phyloP scores from a whole-genome alignment of 208 protist genomes.

The Lotmaria passim region DNA sequence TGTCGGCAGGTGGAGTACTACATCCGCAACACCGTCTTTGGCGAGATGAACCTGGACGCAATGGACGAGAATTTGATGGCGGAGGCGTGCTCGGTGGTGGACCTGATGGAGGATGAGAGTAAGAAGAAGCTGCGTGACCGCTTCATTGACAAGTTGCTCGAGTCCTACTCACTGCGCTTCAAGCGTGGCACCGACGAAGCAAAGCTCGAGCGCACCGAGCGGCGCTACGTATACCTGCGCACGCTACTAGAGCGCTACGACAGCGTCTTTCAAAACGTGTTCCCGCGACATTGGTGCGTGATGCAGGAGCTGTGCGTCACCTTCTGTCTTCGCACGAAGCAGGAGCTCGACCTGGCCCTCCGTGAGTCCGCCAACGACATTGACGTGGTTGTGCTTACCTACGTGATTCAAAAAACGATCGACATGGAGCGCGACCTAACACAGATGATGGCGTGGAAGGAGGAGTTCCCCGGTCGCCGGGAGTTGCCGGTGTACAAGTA shows the following conservation, averaged over 20 bases:
- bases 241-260: slow-evolving; percentile 83
- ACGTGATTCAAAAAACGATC: slow-evolving; percentile 93
- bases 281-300: slow-evolving; percentile 92
- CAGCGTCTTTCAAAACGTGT: slow-evolving; percentile 76
- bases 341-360: slow-evolving; percentile 85
- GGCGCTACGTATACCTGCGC: slow-evolving; percentile 92
- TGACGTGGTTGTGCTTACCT: slow-evolving; percentile 88
- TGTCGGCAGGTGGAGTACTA: slow-evolving; percentile 85
- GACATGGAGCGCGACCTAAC: slow-evolving; percentile 93
- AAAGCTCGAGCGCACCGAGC: slow-evolving; percentile 88
- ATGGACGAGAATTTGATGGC: slow-evolving; percentile 81
- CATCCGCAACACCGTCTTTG: slow-evolving; percentile 86
- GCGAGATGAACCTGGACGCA: slow-evolving; percentile 62
- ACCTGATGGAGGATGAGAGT: slow-evolving; percentile 83
- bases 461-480: slow-evolving; percentile 62
- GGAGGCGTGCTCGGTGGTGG: slow-evolving; percentile 88
- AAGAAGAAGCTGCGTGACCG: slow-evolving; percentile 80
- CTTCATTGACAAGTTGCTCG: slow-evolving; percentile 87
- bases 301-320: slow-evolving; percentile 91
- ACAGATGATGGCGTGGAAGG: slow-evolving; percentile 77
- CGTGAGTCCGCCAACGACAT: slow-evolving; percentile 71
- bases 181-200: slow-evolving; percentile 86
- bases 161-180: slow-evolving; percentile 88
- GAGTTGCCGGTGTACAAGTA: slow-evolving; percentile 81
- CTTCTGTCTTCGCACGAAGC: slow-evolving; percentile 91